Conservation (phyloP, 2,329 filamentous ascomycete genomes). For the Coniochaeta sp. region DNA sequence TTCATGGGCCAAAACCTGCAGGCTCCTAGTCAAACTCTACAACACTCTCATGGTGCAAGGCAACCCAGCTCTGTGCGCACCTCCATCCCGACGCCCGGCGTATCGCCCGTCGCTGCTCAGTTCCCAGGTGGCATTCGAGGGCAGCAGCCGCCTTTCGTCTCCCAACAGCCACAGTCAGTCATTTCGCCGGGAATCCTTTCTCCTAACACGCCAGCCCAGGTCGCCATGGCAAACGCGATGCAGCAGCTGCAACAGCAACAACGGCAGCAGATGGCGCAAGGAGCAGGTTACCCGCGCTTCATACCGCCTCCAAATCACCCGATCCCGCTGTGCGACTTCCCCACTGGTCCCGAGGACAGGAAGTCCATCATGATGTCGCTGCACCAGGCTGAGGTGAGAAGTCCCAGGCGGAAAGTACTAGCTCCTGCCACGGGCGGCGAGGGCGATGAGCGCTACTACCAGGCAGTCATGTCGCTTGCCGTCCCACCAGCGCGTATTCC, state of each 20-base stretch:
- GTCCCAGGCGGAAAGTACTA: slow-evolving; percentile 35
- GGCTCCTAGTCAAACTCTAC: background rate
- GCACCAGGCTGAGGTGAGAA: slow-evolving; percentile 39
- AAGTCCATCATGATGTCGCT: slow-evolving; percentile 35
- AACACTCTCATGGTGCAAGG: no score
- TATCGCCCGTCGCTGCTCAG: background rate
- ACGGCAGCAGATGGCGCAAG: background rate
- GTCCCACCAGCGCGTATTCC: slow-evolving; percentile 32
- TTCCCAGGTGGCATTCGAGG: background rate
- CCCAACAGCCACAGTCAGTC: background rate
- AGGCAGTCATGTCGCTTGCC: slow-evolving; percentile 46
- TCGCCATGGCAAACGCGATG: background rate
- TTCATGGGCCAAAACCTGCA: background rate
- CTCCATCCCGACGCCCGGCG: background rate
- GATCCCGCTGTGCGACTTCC: slow-evolving; percentile 25
- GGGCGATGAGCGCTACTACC: slow-evolving; percentile 40
- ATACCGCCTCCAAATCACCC: slow-evolving; percentile 8
- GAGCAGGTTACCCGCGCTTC: background rate
- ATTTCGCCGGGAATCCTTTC: background rate
- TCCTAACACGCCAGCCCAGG: background rate
- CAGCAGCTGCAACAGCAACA: background rate
- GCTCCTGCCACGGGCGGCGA: background rate
- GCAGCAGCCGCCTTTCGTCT: background rate
- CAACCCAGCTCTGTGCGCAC: background rate
- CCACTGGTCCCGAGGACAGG: slow-evolving; percentile 32